These are phyloP conservation scores for Synchytrium microbalum DNA, from an alignment of 371 early-diverging fungal species.

Conservation along the genomic window DNA sequence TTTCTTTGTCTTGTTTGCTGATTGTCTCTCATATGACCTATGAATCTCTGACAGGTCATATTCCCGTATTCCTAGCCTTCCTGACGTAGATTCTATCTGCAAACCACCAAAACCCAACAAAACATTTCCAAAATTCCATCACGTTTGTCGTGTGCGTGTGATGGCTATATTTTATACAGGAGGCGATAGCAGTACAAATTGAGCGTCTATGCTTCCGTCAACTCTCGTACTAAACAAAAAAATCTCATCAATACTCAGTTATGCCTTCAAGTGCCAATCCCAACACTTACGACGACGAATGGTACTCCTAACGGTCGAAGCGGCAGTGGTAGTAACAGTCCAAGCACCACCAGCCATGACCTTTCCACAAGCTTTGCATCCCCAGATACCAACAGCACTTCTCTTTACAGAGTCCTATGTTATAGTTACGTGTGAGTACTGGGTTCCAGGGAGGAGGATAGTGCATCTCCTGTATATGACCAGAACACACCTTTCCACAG, in stretches of 20 bases:
- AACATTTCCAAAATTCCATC: no score
- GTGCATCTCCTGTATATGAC: slow-evolving; percentile 21
- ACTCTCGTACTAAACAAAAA: not conserved
- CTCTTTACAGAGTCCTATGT: slow-evolving; percentile 88
- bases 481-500: slow-evolving; percentile 90
- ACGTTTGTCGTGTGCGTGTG: no score
- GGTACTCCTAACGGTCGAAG: slow-evolving; percentile 85
- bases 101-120: no score
- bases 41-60: no score
- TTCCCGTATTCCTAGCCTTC: no score
- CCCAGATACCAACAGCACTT: slow-evolving; percentile 98
- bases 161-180: no score
- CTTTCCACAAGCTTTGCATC: slow-evolving; percentile 97
- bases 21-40: no score
- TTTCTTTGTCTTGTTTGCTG: no score
- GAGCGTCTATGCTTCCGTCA: not conserved
- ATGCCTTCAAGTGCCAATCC: no score
- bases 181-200: no score
- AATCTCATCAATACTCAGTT: not conserved
- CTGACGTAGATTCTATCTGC: no score
- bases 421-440: not conserved
- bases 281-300: slow-evolving; percentile 76
- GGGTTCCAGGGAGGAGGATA: slow-evolving; percentile 7
- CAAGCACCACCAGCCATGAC: slow-evolving; percentile 99
- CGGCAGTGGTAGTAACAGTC: slow-evolving; percentile 90